Conservation (phyloP, 1,139 yeast species). For the Pichia sp. region DNA sequence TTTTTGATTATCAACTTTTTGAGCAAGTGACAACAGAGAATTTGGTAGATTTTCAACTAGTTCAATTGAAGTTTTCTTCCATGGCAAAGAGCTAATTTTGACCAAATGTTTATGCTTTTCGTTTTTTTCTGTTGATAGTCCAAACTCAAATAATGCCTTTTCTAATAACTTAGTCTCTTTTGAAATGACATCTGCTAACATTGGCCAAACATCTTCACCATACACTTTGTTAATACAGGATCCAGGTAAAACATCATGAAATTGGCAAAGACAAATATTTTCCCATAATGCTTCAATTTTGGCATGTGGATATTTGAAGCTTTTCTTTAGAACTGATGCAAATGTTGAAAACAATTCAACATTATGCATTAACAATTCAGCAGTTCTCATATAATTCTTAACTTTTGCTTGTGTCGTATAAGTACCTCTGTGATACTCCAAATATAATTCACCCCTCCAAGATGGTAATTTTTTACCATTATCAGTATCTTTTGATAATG, state of each 20-base stretch:
- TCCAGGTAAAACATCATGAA: constrained; percentile 96
- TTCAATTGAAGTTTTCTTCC: constrained; percentile 57
- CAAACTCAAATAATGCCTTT: constrained; percentile 43
- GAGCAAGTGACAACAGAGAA: constrained; percentile 16
- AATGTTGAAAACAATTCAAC: constrained; percentile 77
- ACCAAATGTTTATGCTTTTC: constrained; percentile 14
- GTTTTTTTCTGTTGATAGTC: constrained; percentile 12
- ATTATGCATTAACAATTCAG: constrained; percentile 80
- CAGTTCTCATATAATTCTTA: constrained; percentile 69
- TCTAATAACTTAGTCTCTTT: constrained; percentile 47
- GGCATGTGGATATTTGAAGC: constrained; percentile 64
- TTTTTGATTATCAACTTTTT: constrained; percentile 12
- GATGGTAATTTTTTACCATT: constrained; percentile 66
- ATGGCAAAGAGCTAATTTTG: constrained; percentile 58
- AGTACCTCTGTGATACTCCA: constrained; percentile 95
- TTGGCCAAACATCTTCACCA: constrained; percentile 82
- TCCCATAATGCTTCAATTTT: constrained; percentile 77
- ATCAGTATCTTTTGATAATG: constrained; percentile 54
- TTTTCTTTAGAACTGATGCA: constrained; percentile 48
- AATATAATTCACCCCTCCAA: constrained; percentile 91
- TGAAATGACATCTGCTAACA: constrained; percentile 53
- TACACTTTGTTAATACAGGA: constrained; percentile 94
- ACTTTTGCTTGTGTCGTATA: constrained; percentile 89
- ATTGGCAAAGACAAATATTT: constrained; percentile 81
- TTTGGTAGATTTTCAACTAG: constrained; percentile 29